phyloP scores from a whole-genome alignment of 2,329 filamentous ascomycete species.

The Arthrobotrys musiformis region DNA sequence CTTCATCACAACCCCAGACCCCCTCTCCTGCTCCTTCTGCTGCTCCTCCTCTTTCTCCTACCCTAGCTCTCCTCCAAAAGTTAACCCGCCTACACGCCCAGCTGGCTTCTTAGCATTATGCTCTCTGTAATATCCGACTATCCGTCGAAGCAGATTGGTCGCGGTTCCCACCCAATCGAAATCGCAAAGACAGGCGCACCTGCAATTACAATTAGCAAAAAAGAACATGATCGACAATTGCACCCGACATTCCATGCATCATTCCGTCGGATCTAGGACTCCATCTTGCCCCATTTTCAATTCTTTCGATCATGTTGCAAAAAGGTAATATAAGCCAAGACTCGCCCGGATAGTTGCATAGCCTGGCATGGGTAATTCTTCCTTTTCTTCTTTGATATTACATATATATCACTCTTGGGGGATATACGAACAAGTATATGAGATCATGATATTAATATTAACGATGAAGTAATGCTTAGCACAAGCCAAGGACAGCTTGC shows the following conservation, averaged over 20 bases:
- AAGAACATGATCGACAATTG: constrained; percentile 27
- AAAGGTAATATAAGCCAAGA: constrained; percentile 24
- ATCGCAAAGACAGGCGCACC: not conserved
- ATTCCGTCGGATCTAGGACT: constrained; percentile 48
- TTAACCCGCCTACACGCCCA: not conserved
- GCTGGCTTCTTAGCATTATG: too few species aligned
- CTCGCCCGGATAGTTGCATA: constrained; percentile 38
- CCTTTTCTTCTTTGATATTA: constrained; percentile 7
- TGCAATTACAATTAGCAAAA: not conserved
- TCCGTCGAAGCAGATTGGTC: constrained; percentile 9
- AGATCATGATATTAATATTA: not conserved
- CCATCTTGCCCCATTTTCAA: constrained; percentile 25
- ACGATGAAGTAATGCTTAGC: constrained; percentile 9
- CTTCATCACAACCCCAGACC: constrained; percentile 2
- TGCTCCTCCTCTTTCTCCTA: not conserved
- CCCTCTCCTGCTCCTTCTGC: not conserved
- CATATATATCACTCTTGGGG: too few species aligned
- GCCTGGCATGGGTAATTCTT: too few species aligned
- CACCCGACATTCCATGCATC: constrained; percentile 51
- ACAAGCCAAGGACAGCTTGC: too few species aligned
- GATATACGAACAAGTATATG: too few species aligned
- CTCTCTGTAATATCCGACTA: constrained; percentile 28
- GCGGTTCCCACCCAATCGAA: too few species aligned
- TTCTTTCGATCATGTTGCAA: constrained; percentile 6
- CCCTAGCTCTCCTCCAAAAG: not conserved